Evolutionary conservation across 2,329 filamentous ascomycete genomes (phyloP).

Genomic region (Penicillium sp.): DNA sequence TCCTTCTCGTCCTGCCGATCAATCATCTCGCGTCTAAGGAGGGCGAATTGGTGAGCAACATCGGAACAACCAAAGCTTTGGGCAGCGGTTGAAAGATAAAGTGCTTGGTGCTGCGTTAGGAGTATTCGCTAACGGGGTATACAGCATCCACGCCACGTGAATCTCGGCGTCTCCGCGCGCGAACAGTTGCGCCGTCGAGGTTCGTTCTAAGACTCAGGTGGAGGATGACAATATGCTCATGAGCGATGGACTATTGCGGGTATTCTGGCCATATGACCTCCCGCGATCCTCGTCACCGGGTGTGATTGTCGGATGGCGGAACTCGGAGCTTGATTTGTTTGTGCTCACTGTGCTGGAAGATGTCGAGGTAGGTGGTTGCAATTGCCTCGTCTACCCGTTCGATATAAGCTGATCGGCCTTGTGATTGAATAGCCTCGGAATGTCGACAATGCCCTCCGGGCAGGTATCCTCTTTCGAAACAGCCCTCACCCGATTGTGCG

Average conservation of each 20-base stretch:
- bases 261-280: constrained; percentile 96
- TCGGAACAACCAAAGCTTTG: constrained; percentile 5
- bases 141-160: constrained; percentile 77
- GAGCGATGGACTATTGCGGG: constrained; percentile 85
- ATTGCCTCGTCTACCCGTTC: neutral
- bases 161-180: constrained; percentile 83
- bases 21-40: constrained; percentile 79
- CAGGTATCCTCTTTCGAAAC: constrained; percentile 78
- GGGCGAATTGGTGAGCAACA: constrained; percentile 66
- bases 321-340: constrained; percentile 85
- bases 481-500: constrained; percentile 75
- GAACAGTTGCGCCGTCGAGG: constrained; percentile 92
- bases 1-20: constrained; percentile 78
- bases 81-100: neutral
- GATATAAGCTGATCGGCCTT: constrained; percentile 3
- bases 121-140: constrained; percentile 7
- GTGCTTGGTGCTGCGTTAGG: neutral
- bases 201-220: constrained; percentile 67
- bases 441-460: constrained; percentile 83
- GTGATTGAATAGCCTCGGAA: constrained; percentile 58
- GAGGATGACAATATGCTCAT: constrained; percentile 62
- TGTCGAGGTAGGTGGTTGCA: constrained; percentile 67
- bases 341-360: constrained; percentile 87
- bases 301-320: constrained; percentile 92
- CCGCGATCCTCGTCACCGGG: constrained; percentile 69